These are phyloP conservation scores for Hymenoscyphus repandus DNA, from an alignment of 2,329 filamentous ascomycete species.

Conservation along the genomic window DNA sequence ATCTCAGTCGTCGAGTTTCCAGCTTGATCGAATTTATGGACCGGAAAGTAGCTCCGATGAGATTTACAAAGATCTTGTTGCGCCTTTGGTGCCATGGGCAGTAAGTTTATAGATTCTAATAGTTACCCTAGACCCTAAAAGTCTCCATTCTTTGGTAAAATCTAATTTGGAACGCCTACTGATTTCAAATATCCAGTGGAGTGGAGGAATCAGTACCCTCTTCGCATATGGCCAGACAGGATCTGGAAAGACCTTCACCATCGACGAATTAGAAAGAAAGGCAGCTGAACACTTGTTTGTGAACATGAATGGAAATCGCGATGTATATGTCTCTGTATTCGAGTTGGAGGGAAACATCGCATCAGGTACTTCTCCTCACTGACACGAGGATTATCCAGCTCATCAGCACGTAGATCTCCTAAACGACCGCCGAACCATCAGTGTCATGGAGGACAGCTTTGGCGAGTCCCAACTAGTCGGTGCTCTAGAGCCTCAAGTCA, in stretches of 20 bases:
- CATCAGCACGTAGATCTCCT: conserved; percentile 33
- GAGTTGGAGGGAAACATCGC: conserved; percentile 83
- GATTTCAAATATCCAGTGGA: background rate
- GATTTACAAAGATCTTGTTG: conserved; percentile 15
- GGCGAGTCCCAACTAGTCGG: conserved; percentile 41
- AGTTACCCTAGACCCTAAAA: too few species aligned
- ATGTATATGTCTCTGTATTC: conserved; percentile 88
- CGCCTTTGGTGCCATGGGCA: conserved; percentile 5
- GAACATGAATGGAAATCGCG: conserved; percentile 71
- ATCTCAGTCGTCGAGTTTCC: background rate
- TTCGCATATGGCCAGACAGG: conserved; percentile 47
- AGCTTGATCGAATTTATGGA: conserved; percentile 8
- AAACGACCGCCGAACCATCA: conserved; percentile 37
- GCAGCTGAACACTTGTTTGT: conserved; percentile 58
- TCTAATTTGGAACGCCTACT: too few species aligned
- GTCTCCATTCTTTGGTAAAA: too few species aligned
- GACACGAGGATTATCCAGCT: background rate
- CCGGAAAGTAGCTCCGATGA: conserved; percentile 9
- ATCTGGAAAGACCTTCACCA: conserved; percentile 43
- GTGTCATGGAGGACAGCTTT: conserved; percentile 41
- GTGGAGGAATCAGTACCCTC: conserved; percentile 32
- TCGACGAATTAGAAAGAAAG: conserved; percentile 38
- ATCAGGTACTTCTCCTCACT: background rate
- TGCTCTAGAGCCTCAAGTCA: conserved; percentile 35
- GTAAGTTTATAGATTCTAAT: too few species aligned